Conservation (phyloP, 305 asterid species). For the Solanum hybrid region DNA sequence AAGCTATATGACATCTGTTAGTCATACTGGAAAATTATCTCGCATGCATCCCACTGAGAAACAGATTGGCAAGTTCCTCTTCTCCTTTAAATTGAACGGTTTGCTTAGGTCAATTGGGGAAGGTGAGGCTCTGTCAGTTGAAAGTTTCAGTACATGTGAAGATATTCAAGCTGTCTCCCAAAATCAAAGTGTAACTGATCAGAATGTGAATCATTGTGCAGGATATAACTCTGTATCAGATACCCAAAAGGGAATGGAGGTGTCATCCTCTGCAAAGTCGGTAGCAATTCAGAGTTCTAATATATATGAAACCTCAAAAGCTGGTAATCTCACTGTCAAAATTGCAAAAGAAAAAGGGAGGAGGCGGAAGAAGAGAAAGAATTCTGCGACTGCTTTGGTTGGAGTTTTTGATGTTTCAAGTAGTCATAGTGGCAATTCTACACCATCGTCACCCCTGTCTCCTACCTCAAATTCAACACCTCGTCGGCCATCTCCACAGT, state of each 20-base stretch:
- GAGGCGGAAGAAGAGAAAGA: slow-evolving; percentile 57
- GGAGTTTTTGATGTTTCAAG: slow-evolving; percentile 60
- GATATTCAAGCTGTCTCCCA: slow-evolving; percentile 12
- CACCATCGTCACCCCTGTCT: slow-evolving; percentile 74
- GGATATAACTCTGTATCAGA: slow-evolving; percentile 17
- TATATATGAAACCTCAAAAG: slow-evolving; percentile 27
- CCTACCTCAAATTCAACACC: slow-evolving; percentile 45
- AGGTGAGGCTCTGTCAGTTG: slow-evolving; percentile 26
- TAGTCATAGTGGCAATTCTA: slow-evolving; percentile 75
- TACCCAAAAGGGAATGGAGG: slow-evolving; percentile 15
- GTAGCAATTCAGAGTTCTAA: slow-evolving; percentile 24
- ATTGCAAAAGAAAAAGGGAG: slow-evolving; percentile 61
- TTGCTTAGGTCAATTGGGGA: slow-evolving; percentile 25
- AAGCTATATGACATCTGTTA: slow-evolving; percentile 15
- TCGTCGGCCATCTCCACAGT: slow-evolving; percentile 24
- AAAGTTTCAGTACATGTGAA: slow-evolving; percentile 23
- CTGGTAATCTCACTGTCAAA: slow-evolving; percentile 42
- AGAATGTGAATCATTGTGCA: slow-evolving; percentile 6
- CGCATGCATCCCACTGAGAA: slow-evolving; percentile 13
- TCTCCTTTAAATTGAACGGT: slow-evolving; percentile 24
- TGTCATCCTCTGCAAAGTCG: slow-evolving; percentile 11
- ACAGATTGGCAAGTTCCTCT: slow-evolving; percentile 13
- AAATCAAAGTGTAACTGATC: slow-evolving; percentile 6
- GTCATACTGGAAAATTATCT: slow-evolving; percentile 21
- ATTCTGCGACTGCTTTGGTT: slow-evolving; percentile 18